A percentile compares a stretch with the other conserved stretches of the same genome.
Evolutionary conservation across 768 basidiomycete genomes (phyloP).

Genomic region (Suillus decipiens): DNA sequence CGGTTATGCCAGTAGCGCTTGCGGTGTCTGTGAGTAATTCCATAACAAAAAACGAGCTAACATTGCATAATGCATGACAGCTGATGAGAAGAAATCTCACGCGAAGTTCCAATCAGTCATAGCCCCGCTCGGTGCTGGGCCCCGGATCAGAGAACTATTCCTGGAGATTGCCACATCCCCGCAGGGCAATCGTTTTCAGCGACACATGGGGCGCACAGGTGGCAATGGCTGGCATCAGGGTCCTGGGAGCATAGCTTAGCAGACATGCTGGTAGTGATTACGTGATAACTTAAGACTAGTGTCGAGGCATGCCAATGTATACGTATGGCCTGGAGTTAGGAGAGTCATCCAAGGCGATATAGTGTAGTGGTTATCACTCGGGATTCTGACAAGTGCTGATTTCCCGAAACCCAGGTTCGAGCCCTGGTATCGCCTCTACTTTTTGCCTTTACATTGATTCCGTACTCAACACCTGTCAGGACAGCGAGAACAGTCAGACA

Average conservation of each 20-base stretch:
- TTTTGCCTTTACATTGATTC: too few relatives aligned
- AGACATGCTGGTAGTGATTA: too few relatives aligned
- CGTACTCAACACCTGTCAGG: too few relatives aligned
- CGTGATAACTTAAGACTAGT: too few relatives aligned
- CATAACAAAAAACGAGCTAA: background rate
- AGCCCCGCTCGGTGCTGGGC: background rate
- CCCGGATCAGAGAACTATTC: background rate
- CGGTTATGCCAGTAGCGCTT: background rate
- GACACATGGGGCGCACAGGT: background rate
- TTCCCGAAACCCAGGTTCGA: conserved; percentile 11
- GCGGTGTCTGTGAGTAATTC: background rate
- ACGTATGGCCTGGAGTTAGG: background rate
- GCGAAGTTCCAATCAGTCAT: background rate
- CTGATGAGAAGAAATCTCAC: background rate
- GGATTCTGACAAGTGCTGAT: background rate
- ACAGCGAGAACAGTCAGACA: too few relatives aligned
- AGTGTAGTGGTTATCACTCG: conserved; percentile 12
- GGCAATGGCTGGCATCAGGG: too few relatives aligned
- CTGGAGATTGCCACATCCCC: background rate
- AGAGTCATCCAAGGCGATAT: background rate
- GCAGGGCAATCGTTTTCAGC: background rate
- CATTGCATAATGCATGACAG: background rate
- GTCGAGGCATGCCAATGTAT: background rate
- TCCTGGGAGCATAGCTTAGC: too few relatives aligned
- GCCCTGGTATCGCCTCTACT: conserved; percentile 6